phyloP scores from a whole-genome alignment of 345 rosid genomes.

The Luvunga scandens region DNA sequence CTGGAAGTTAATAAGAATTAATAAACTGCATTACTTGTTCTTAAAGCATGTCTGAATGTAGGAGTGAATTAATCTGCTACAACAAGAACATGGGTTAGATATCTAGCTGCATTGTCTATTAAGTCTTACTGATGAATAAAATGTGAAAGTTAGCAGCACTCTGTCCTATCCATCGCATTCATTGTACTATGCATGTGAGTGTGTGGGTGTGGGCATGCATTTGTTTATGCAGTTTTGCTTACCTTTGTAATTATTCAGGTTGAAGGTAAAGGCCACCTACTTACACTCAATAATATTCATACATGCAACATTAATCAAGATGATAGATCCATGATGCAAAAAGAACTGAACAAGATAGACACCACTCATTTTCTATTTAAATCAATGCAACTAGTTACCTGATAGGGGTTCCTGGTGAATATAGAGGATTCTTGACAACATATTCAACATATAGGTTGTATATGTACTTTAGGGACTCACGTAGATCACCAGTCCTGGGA shows the following conservation, averaged over 20 bases:
- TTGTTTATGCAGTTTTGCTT: background rate
- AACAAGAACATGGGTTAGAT: background rate
- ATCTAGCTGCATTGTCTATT: too few relatives aligned
- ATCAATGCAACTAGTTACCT: conserved; percentile 41
- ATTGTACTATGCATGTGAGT: background rate
- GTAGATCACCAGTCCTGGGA: conserved; percentile 86
- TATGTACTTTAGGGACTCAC: conserved; percentile 75
- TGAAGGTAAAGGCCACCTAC: background rate
- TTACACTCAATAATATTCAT: background rate
- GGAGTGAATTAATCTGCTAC: background rate
- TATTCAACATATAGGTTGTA: conserved; percentile 88
- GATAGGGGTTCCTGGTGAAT: conserved; percentile 73
- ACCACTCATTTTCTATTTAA: background rate
- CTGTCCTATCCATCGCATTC: background rate
- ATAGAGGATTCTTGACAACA: conserved; percentile 80
- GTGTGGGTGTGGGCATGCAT: background rate
- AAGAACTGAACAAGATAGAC: background rate
- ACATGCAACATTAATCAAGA: background rate
- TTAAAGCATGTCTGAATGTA: background rate
- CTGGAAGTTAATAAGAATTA: background rate
- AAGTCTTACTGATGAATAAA: background rate
- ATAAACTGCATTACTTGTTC: background rate
- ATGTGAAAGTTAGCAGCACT: background rate
- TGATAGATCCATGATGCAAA: background rate
- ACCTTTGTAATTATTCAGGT: background rate